Conservation (phyloP, 2,329 filamentous ascomycete genomes). For the Anisogramma anomala region DNA sequence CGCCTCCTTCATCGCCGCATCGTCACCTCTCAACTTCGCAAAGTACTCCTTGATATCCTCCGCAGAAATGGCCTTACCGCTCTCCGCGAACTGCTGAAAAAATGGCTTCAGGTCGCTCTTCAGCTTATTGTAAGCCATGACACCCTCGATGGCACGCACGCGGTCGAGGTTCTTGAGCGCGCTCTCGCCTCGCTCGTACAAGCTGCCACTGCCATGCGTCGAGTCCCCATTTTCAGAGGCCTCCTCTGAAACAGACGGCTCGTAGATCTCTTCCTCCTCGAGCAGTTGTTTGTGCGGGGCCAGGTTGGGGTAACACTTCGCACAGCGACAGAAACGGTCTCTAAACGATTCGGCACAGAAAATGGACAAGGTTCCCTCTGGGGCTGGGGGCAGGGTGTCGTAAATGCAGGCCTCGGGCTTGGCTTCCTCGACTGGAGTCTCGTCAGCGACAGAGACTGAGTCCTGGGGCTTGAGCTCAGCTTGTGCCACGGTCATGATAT, state of each 20-base stretch:
- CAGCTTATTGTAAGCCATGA: constrained; percentile 95
- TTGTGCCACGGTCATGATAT: constrained; percentile 8
- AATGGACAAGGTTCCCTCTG: constrained; percentile 57
- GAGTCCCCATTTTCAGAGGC: constrained; percentile 44
- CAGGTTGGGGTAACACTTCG: constrained; percentile 65
- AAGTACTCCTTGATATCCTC: constrained; percentile 97
- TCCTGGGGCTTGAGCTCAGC: constrained; percentile 9
- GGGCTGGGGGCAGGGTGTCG: constrained; percentile 42
- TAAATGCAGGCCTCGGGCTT: constrained; percentile 46
- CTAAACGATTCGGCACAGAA: constrained; percentile 76
- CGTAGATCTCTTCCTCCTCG: constrained; percentile 89
- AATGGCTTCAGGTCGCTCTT: constrained; percentile 95
- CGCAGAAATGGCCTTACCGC: constrained; percentile 73
- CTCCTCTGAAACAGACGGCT: constrained; percentile 70
- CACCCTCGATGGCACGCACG: constrained; percentile 85
- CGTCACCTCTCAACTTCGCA: constrained; percentile 83
- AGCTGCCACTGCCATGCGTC: constrained; percentile 62
- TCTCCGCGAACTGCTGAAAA: constrained; percentile 86
- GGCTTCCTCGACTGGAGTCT: constrained; percentile 16
- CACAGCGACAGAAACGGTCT: constrained; percentile 69
- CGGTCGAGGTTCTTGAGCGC: constrained; percentile 86
- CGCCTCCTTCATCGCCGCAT: constrained; percentile 56
- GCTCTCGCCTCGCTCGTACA: constrained; percentile 86
- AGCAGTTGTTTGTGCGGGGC: constrained; percentile 66
- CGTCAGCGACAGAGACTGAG: background rate